These are phyloP conservation scores for Paracorniculantispora psalliotae DNA, from an alignment of 2,329 filamentous ascomycete genomes.

Conservation along the genomic window DNA sequence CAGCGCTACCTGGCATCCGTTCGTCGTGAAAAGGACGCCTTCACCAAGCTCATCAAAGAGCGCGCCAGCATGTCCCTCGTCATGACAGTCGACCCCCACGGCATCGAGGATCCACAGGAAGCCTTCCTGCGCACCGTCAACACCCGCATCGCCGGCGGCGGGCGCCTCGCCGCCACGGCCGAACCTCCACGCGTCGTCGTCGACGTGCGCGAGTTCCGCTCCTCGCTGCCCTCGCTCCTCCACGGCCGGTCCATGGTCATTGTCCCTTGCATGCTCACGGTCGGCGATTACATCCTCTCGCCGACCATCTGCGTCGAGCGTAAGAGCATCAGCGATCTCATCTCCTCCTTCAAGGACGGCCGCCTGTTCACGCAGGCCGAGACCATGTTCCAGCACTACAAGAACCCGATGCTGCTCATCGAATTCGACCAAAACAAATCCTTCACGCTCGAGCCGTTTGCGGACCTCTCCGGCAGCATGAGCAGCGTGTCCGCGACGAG, in stretches of 20 bases:
- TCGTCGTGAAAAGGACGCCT: slow-evolving; percentile 92
- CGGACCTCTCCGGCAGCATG: slow-evolving; percentile 59
- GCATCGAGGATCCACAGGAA: slow-evolving; percentile 77
- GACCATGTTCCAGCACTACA: slow-evolving; percentile 92
- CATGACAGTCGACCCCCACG: slow-evolving; percentile 66
- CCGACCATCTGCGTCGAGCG: slow-evolving; percentile 90
- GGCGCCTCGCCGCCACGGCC: slow-evolving; percentile 74
- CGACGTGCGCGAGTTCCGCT: slow-evolving; percentile 93
- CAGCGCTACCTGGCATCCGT: slow-evolving; percentile 87
- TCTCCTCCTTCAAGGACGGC: slow-evolving; percentile 86
- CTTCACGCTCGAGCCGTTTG: slow-evolving; percentile 84
- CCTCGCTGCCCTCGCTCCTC: slow-evolving; percentile 81
- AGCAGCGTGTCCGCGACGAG: slow-evolving; percentile 57
- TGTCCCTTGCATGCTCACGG: slow-evolving; percentile 91
- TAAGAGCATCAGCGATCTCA: slow-evolving; percentile 87
- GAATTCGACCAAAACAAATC: slow-evolving; percentile 98
- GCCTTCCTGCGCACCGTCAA: slow-evolving; percentile 92
- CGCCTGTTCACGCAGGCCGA: slow-evolving; percentile 89
- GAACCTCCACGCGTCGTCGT: slow-evolving; percentile 88
- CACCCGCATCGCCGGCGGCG: slow-evolving; percentile 91
- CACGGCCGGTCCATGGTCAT: slow-evolving; percentile 85
- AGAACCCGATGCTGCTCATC: slow-evolving; percentile 83
- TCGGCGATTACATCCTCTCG: slow-evolving; percentile 92
- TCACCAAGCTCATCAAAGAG: slow-evolving; percentile 91
- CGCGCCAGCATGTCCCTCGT: slow-evolving; percentile 89